Conservation (phyloP, 2,329 filamentous ascomycete species). For the Aspergillus novoparasiticus region DNA sequence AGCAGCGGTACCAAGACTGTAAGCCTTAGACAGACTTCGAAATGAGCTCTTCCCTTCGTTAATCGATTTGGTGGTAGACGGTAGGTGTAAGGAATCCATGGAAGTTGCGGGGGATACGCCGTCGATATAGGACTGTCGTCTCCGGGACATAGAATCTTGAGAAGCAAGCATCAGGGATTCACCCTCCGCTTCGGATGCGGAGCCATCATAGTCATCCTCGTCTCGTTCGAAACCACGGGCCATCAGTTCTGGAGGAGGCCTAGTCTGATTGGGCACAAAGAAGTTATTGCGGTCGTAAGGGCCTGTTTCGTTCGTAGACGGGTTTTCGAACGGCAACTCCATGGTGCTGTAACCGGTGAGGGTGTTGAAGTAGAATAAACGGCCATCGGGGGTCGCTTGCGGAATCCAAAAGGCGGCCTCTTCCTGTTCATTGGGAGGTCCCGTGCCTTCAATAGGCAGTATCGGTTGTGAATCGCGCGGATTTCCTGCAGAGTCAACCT, state of each 20-base stretch:
- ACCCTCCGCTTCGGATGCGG: constrained; percentile 83
- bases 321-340: constrained; percentile 91
- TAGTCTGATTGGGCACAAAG: constrained; percentile 83
- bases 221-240: constrained; percentile 78
- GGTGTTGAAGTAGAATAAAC: constrained; percentile 97
- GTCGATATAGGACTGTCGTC: constrained; percentile 68
- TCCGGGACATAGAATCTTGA: constrained; percentile 66
- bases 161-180: constrained; percentile 72
- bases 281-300: constrained; percentile 88
- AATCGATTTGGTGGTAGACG: constrained; percentile 60
- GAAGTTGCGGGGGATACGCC: constrained; percentile 84
- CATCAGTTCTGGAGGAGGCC: constrained; percentile 89
- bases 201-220: constrained; percentile 90
- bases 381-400: constrained; percentile 89
- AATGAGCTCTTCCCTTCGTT: constrained; percentile 52
- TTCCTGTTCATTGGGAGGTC: constrained; percentile 65
- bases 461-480: constrained; percentile 62
- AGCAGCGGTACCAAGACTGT: constrained; percentile 49
- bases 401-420: constrained; percentile 98
- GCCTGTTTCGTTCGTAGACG: constrained; percentile 77
- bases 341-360: constrained; percentile 93
- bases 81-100: constrained; percentile 84
- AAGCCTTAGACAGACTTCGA: constrained; percentile 25
- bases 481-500: constrained; percentile 68
- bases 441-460: constrained; percentile 70